Conservation (phyloP, 371 early-diverging fungal species). For the Vairimorpha ceranae region DNA sequence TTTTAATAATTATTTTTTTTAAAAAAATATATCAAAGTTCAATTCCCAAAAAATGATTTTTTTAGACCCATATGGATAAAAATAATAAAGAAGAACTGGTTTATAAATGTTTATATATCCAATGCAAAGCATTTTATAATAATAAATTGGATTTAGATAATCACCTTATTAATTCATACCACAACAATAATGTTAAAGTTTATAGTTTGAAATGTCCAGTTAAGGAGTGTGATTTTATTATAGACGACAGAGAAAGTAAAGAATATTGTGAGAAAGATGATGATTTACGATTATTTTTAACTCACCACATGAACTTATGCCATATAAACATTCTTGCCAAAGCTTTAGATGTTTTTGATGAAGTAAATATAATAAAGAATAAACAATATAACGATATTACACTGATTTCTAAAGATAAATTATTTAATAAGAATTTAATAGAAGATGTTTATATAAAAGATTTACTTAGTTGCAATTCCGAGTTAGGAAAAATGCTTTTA, state of each 20-base stretch:
- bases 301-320: no score
- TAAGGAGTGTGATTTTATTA: not conserved
- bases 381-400: no score
- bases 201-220: not conserved
- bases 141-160: slow-evolving; percentile 56
- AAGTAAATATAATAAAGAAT: no score
- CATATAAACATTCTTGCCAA: no score
- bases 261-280: no score
- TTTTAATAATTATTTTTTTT: not conserved
- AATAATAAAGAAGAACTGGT: not conserved
- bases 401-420: no score
- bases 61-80: not conserved
- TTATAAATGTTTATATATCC: not conserved
- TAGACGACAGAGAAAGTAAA: not conserved
- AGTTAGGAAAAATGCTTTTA: not conserved
- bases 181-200: slow-evolving; percentile 65
- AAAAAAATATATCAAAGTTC: not conserved
- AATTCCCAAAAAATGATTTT: not conserved
- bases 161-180: slow-evolving; percentile 69
- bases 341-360: no score
- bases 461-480: not conserved
- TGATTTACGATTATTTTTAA: no score
- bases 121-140: not conserved
- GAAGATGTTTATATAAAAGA: not conserved
- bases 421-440: no score